Base-by-base conservation (phyloP, 371 early-diverging fungal genomes). In the Parasitella parasitica region DNA sequence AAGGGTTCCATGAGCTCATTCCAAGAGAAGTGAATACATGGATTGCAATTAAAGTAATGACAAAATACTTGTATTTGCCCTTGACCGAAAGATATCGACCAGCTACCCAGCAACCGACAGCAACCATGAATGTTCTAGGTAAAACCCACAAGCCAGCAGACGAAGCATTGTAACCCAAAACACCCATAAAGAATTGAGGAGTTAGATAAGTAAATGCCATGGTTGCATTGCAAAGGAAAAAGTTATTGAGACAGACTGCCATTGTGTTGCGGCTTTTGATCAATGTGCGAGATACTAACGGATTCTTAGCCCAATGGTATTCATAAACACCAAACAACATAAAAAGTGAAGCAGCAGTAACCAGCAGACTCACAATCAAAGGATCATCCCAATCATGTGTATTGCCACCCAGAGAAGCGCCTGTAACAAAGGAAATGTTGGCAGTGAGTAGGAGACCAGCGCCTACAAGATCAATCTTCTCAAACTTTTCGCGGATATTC, bases 401-500 rank as follows among this genome's bases (percentile, higher is more conserved):
- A 66, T 78, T 78, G 2, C 89, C 87, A 50, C 88, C 87, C 73
- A 88, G 83, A 36, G 85, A 71, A 35, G 82, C 71, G 8, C 84
- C 82, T 26, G 87, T 61, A 13, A 88, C 78, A 22, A 91, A 61
- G 0, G 80, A 59, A 12, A 82, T 62, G 15, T 88, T 85, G 54
- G 80, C 72, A 2, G 66, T 70, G 51, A 87, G 65, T 57, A 85
- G 71, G 15, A 76, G 59, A 36, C 68, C 22, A 2, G 84, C 72
- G 13, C 94, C 92, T 8, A 78, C 59, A 63, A 83, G 80, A 76
- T 88, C 92, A 32, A 89, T 76, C 26, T 84, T 72, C 43, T 60
- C 59, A 8, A 90, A 59, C 16, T 68, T 67, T 12, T 67, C 58
- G 0, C 22, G 32, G 11, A 60, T 12, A 9, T 64, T 48, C 1